Evolutionary conservation across 176 grass and related monocot genomes (phyloP), one percentile per base, ranked within the genome.

Genomic region (Phragmites australis): DNA sequence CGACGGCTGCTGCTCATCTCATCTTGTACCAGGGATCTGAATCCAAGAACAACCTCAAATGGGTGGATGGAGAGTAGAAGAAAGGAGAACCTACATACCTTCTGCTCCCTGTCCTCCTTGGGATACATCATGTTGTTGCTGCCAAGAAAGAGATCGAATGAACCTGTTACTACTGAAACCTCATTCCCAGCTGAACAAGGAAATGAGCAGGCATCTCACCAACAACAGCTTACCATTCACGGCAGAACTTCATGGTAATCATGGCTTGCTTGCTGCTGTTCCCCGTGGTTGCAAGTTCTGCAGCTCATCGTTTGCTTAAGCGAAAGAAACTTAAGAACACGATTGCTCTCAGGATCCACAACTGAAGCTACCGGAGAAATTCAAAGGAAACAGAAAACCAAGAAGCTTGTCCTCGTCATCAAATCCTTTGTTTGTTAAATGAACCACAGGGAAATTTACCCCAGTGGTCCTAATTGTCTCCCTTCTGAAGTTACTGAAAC

Each of bases 241-340:
- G 79, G 84, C 90, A 93, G 84, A 93, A 93, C 46, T 93, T 93
- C 90, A 93, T 93, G 84, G 91, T 83, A 79, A 87, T 93, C 87
- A 93, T 93, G 81, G 84, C 66, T 87, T 84, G 5, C 70, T 83
- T n/a, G 11, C 31, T 73, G 22, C 31, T 41, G n/a, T n/a, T n/a
- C n/a, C n/a, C n/a, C n/a, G n/a, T n/a, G n/a, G n/a, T n/a, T n/a
- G n/a, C 13, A 68, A 26, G 15, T 68, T 45, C 41, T 68, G 13
- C 14, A 47, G 3, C 1, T 49, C 68, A 70, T 11, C 3, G 68
- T 70, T 67, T 43, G 21, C 19, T 66, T 60, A 57, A 25, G 51
- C 5, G 13, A 43, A 75, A 25, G 13, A 14, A 55, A 42, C 27
- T 18, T 67, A 2, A 44, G 26, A 50, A 43, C 54, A 86, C 11